Base-by-base conservation (phyloP, 2,329 filamentous ascomycete species). In the Colletotrichum salicis region DNA sequence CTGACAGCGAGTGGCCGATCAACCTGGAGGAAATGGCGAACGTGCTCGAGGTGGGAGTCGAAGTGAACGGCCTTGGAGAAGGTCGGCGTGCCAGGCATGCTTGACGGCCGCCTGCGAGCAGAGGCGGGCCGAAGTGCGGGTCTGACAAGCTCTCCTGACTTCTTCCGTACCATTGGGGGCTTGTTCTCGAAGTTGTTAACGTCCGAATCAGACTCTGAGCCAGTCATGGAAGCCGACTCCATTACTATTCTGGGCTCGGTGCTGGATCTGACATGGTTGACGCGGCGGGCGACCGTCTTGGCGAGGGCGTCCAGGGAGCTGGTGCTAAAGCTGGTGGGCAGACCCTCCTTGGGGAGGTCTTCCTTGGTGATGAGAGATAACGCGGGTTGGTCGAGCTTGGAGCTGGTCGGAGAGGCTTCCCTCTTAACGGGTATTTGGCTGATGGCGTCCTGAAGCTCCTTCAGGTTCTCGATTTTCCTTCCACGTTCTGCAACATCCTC, bases 61-160 rank as follows among this genome's bases (percentile, higher is more conserved):
- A 99, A 99, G 82, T 99, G 96, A n/a, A 99, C 96, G 13, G 94
- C 95, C 82, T 99, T 99, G 76, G 93, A 93, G 80, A 96, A 98
- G 10, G 96, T 96, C 0, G 96, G 96, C 0, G 96, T 99, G 66
- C 96, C 96, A 10, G 96, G 96, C 94, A 98, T 97, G 84, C 96
- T 98, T 4, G 94, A 97, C 1, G 96, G 96, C 70, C 96, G 90
- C 75, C 94, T 89, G 75, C 90, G 89, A 33, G 51, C 51, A n/a
- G 93, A 93, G 13, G 94, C 87, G 51, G 92, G 91, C 62, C 96
- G 91, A 63, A 99, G 88, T 24, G 96, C 96, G 13, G 96, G 96
- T 77, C 96, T 92, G 70, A 99, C 96, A 45, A 99, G 88, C 83
- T 99, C 96, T 41, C 96, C 96, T 51, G 96, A 98, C 87, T 99